Base-by-base conservation (phyloP, 208 protist species). In the Leishmania aethiopica region DNA sequence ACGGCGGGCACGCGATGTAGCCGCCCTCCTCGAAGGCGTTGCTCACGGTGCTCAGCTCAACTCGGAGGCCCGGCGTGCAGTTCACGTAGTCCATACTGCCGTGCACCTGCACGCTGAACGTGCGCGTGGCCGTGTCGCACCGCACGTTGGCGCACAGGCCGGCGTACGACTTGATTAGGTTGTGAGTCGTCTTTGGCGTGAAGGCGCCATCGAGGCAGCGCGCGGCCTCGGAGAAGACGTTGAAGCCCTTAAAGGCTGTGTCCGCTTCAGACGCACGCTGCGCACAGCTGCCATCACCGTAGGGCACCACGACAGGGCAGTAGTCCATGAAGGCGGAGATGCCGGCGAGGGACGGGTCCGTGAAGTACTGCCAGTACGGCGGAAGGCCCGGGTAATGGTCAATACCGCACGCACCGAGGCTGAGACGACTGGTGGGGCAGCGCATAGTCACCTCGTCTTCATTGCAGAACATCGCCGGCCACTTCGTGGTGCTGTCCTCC, bases 321-420 rank as follows among this genome's bases (percentile, higher is more conserved):
- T 45, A 55, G 49, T 57, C 72, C n/a, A 55, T 45, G 72, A 49
- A 72, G 37, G 32, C 5, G 17, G 37, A 47, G 37, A n/a, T 0
- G 7, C 66, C 66, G 1, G 6, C 66, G 17, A 71, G 35, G 3
- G 4, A 3, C 13, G 15, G 0, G 5, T 28, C 7, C 0, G 32
- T 47, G 19, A 71, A 71, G 66, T 71, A 71, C 37, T 47, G 66
- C 10, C 45, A 71, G 37, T 71, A 82, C 71, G 4, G 22, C 89
- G 13, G 96, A 80, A 4, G 45, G 8, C 0, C 45, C 4, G 6
- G 67, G 1, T 15, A 3, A 28, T 0, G 11, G 40, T n/a, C 53
- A 67, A 77, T 7, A 32, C 2, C 55, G 25, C 74, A 77, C 1
- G 4, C 19, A 8, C 71, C 71, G 0, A 75, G 28, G 53, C 3